Percentiles rank a stretch among this genome's conserved stretches.
Evolutionary conservation across 768 basidiomycete genomes (phyloP).

Genomic region (Tephrocybe sp.): DNA sequence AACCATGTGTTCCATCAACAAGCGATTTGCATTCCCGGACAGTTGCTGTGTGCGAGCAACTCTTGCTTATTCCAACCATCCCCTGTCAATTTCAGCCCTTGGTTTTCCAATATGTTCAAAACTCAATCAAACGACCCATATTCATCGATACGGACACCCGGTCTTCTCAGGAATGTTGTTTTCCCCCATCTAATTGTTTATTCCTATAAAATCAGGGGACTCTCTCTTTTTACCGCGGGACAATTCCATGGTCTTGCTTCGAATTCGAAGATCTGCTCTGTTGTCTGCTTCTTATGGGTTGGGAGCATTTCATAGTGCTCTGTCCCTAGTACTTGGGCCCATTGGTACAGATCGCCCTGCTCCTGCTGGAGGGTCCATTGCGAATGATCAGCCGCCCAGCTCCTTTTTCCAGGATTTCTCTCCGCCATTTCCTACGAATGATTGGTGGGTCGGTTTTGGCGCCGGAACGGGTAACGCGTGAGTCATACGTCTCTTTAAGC

Average conservation of each 20-base stretch:
- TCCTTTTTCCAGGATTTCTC: conserved; percentile 31
- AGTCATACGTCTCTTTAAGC: conserved; percentile 2
- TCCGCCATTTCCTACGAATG: conserved; percentile 31
- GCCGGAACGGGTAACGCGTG: conserved; percentile 23
- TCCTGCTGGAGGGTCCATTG: conserved; percentile 23
- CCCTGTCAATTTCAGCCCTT: neutral
- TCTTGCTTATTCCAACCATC: conserved; percentile 1
- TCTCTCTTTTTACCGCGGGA: neutral
- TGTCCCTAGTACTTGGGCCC: conserved; percentile 22
- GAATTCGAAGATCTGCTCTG: conserved; percentile 3
- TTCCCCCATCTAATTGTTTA: neutral
- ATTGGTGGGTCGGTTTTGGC: conserved; percentile 33
- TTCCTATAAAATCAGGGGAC: conserved; percentile 15
- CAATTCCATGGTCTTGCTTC: conserved; percentile 14
- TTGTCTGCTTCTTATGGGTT: conserved; percentile 9
- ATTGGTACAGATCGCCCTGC: conserved; percentile 23
- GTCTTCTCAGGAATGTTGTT: conserved; percentile 4
- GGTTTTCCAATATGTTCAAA: conserved; percentile 3
- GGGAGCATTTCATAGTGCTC: conserved; percentile 2
- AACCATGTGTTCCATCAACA: conserved; percentile 2
- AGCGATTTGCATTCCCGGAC: neutral
- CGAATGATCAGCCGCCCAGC: conserved; percentile 25
- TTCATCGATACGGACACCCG: neutral
- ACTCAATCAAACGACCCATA: neutral
- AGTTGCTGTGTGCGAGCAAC: neutral